phyloP scores from a whole-genome alignment of 2,329 filamentous ascomycete species.

The Cercospora janseana region DNA sequence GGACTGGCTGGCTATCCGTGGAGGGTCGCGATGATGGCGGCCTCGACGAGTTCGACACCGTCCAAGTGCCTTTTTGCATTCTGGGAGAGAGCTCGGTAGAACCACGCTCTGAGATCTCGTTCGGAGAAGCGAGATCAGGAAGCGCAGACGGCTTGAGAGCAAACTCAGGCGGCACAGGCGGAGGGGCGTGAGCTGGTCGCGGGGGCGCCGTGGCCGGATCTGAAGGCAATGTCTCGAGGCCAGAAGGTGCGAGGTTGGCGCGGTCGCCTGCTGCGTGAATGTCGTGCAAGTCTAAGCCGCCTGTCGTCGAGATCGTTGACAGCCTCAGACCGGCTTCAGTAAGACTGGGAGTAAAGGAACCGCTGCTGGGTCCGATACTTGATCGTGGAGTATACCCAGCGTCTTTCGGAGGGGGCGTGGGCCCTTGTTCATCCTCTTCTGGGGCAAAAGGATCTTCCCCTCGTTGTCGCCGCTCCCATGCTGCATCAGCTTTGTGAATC shows the following conservation, averaged over 20 bases:
- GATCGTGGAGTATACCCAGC: slow-evolving; percentile 39
- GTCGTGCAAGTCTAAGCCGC: slow-evolving; percentile 40
- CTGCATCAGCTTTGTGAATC: slow-evolving; percentile 35
- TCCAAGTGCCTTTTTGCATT: slow-evolving; percentile 28
- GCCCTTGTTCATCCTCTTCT: slow-evolving; percentile 38
- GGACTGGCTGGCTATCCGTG: slow-evolving; percentile 34
- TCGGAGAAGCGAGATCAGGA: slow-evolving; percentile 27
- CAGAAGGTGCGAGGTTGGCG: slow-evolving; percentile 19
- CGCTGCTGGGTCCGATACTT: slow-evolving; percentile 32
- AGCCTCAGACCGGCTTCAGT: slow-evolving; percentile 31
- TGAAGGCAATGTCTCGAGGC: slow-evolving; percentile 19
- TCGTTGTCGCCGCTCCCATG: slow-evolving; percentile 35
- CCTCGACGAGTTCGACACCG: slow-evolving; percentile 29
- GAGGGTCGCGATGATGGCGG: slow-evolving; percentile 31
- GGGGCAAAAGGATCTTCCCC: slow-evolving; percentile 27
- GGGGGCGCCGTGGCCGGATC: slow-evolving; percentile 37
- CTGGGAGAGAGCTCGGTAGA: slow-evolving; percentile 35
- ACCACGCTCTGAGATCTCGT: slow-evolving; percentile 29
- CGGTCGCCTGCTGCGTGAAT: slow-evolving; percentile 34
- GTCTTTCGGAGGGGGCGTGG: slow-evolving; percentile 47
- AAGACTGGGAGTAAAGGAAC: slow-evolving; percentile 24
- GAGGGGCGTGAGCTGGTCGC: slow-evolving; percentile 47
- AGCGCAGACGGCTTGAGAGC: slow-evolving; percentile 24
- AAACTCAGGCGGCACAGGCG: slow-evolving; percentile 41
- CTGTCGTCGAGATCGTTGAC: slow-evolving; percentile 36